phyloP scores from a whole-genome alignment of 192 early-diverging fungal species.

The Linnemannia zychae region DNA sequence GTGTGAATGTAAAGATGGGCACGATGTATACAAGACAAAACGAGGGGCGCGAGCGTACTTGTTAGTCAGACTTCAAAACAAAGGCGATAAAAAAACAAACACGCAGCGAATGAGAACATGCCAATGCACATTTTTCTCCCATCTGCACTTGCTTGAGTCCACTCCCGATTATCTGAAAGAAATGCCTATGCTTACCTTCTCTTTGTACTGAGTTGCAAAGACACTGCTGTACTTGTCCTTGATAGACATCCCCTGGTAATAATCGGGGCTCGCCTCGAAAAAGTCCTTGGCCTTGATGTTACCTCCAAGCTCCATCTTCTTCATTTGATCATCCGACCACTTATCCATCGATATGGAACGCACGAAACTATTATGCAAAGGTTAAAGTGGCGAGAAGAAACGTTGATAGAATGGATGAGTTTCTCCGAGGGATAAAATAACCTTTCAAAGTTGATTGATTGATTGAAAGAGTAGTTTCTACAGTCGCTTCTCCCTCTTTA shows the following conservation, averaged over 20 bases:
- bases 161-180: background rate
- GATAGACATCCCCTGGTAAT: constrained; percentile 78
- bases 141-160: background rate
- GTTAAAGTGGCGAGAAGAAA: background rate
- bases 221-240: constrained; percentile 90
- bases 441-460: background rate
- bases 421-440: background rate
- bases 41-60: background rate
- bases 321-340: constrained; percentile 95
- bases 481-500: background rate
- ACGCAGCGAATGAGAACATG: background rate
- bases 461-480: background rate
- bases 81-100: background rate
- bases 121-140: background rate
- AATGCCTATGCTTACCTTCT: constrained; percentile 81
- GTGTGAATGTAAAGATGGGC: no score
- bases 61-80: background rate
- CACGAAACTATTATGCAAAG: constrained; percentile 80
- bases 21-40: background rate
- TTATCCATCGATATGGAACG: constrained; percentile 99
- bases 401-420: background rate
- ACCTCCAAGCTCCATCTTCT: constrained; percentile 94
- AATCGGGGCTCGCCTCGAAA: constrained; percentile 87
- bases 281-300: constrained; percentile 90
- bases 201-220: constrained; percentile 89